Conservation (phyloP, 495 filamentous ascomycete genomes). For the Neurospora sp. region DNA sequence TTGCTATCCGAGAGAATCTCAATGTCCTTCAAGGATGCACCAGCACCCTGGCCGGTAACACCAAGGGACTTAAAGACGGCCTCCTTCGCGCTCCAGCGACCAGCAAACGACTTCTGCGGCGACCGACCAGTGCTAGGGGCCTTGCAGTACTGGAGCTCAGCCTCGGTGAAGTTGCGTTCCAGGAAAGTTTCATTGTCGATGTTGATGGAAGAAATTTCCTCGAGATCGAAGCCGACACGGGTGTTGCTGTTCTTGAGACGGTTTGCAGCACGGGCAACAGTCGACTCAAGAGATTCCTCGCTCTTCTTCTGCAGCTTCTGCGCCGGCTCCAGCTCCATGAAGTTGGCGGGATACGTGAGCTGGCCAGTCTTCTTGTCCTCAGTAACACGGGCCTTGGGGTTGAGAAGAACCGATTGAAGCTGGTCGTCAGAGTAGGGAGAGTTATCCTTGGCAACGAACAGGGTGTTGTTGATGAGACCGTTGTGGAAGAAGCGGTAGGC, state of each 20-base stretch:
- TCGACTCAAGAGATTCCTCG: constrained; percentile 61
- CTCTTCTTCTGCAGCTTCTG: constrained; percentile 38
- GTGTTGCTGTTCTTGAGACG: constrained; percentile 59
- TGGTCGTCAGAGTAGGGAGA: constrained; percentile 85
- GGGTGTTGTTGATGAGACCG: constrained; percentile 88
- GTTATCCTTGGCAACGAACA: constrained; percentile 91
- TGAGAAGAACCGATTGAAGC: constrained; percentile 78
- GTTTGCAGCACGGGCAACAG: constrained; percentile 45
- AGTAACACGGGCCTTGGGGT: constrained; percentile 83
- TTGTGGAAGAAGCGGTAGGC: constrained; percentile 98
- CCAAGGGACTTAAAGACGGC: constrained; percentile 97
- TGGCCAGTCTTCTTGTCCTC: constrained; percentile 73
- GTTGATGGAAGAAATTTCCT: constrained; percentile 74
- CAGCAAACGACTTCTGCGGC: constrained; percentile 79
- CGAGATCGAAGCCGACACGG: constrained; percentile 87
- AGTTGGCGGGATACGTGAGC: constrained; percentile 58
- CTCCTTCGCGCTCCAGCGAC: constrained; percentile 95
- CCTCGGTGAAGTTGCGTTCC: constrained; percentile 82
- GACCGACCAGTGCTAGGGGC: constrained; percentile 48
- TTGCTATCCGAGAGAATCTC: constrained; percentile 74
- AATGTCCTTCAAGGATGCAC: constrained; percentile 86
- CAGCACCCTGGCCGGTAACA: constrained; percentile 75
- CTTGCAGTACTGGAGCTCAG: constrained; percentile 76
- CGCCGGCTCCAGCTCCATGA: constrained; percentile 28
- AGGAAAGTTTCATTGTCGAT: constrained; percentile 90